Percentiles rank a stretch among this genome's conserved stretches.
Conservation (phyloP, 2,329 filamentous ascomycete genomes). For the Byssoonygena ceratinophila region DNA sequence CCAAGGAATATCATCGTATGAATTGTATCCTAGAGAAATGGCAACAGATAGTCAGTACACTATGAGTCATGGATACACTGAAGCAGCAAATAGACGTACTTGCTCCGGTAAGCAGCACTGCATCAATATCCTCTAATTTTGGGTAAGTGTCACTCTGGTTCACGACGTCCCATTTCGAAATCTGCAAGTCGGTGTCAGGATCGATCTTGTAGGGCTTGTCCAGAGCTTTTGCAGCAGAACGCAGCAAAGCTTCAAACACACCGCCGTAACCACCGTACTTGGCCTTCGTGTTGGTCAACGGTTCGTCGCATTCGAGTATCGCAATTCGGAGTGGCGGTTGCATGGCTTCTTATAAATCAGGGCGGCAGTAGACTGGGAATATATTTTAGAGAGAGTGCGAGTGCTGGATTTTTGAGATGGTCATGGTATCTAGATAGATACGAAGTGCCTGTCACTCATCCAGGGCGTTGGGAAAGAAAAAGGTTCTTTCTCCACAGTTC, state of each 20-base stretch:
- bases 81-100: constrained; percentile 30
- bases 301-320: constrained; percentile 78
- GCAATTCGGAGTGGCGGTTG: constrained; percentile 58
- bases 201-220: constrained; percentile 25
- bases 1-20: constrained; percentile 66
- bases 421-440: neutral
- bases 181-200: constrained; percentile 39
- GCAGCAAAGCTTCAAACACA: constrained; percentile 54
- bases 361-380: neutral
- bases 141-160: constrained; percentile 57
- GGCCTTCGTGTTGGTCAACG: constrained; percentile 51
- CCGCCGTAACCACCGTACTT: constrained; percentile 64
- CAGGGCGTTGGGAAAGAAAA: no score
- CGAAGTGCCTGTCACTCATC: no score
- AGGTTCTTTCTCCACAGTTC: constrained; percentile 2
- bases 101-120: constrained; percentile 66
- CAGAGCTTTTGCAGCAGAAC: constrained; percentile 43
- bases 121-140: constrained; percentile 62
- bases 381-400: neutral
- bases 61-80: neutral
- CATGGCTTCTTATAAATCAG: constrained; percentile 20
- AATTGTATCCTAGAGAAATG: constrained; percentile 48
- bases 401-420: neutral
- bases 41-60: neutral
- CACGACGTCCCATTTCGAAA: constrained; percentile 63